Base-by-base conservation (phyloP, 139 green algal species). In the Picochlorum sp. region DNA sequence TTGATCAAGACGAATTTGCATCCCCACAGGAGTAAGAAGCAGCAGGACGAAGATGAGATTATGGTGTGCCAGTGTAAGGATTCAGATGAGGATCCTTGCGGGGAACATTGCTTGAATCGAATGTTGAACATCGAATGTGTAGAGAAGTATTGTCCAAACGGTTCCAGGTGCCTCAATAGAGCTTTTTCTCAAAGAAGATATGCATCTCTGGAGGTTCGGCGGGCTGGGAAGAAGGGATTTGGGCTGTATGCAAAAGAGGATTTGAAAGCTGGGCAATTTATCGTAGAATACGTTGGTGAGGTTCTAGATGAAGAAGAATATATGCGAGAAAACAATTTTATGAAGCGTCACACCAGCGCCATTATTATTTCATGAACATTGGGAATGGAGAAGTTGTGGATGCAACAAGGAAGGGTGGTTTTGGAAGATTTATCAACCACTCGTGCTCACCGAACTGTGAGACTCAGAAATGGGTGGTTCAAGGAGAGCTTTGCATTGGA, bases 341-440 rank as follows among this genome's bases (percentile, higher is more conserved):
- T 67, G 75, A 77, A 6, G 69, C 69, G 13, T 73, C 71, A 24
- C 84, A 84, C 1, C 83, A 96, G 82, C 82, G 89, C 6, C 94
- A 99, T 79, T 95, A 92, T 73, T 99, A 99, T 76, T 99, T 99
- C 85, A 99, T 99, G 94, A 96, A 95, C 60, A 71, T 98, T 10
- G 91, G 87, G 24, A 95, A 95, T 67, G 85, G 88, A 11, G 94
- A 99, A 74, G 88, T 97, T 57, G 98, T 98, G 66, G 92, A 98
- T 70, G 92, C 92, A 3, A 87, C 72, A 54, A 63, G 88, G 10
- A 89, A 94, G 80, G 94, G 94, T 51, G 96, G 96, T 69, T 72
- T 88, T 49, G 90, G 87, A 7, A 83, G 94, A 52, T 98, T 98
- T 78, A 91, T 98, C 77, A 99, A 99, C 77, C 94, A 99, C 85